Evolutionary conservation across 352 stramenopile genomes (phyloP), one percentile per base, ranked within the genome.

Genomic region (Pythium phragmitis): DNA sequence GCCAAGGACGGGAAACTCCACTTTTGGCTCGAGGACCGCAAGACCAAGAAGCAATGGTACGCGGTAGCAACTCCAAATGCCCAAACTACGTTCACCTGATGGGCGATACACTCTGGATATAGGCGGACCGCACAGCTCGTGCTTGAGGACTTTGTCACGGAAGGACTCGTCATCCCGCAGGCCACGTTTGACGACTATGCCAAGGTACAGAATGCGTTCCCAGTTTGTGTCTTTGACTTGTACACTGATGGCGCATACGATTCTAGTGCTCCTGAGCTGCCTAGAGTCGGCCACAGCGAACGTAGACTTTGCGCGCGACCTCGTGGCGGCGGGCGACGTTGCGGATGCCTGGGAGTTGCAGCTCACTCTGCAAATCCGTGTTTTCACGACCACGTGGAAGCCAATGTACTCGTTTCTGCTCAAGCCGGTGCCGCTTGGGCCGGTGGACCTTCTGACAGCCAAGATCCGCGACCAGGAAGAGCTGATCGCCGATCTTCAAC

Each of bases 401-500:
- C 50, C 50, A 3, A 67, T 41, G 17, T 68, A 68, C 26, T 37
- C 42, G 2, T 52, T 68, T 30, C 3, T 57, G n/a, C 60, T 68
- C 19, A 57, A 50, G 53, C 16, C 50, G 3, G 52, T 67, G 13
- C 17, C 60, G 5, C 53, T 68, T 1, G 43, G 50, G 43, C 33
- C 41, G 3, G 26, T 57, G 6, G 60, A 68, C 12, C 4, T 68
- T 36, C 34, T 68, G 7, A 21, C 51, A 6, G 51, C 60, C 36
- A 49, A 62, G n/a, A 47, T 68, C 8, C 53, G 60, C 9, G 60
- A 68, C 53, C 60, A 67, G 17, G 52, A 65, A 42, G 59, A 65
- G 8, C 42, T 54, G 39, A 61, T 59, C 33, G 17, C n/a, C 11
- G 9, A 47, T 16, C 42, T 54, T 16, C 16, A 54, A 21, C 17